Evolutionary conservation across 495 filamentous ascomycete species (phyloP).

Genomic region (Letharia lupina): DNA sequence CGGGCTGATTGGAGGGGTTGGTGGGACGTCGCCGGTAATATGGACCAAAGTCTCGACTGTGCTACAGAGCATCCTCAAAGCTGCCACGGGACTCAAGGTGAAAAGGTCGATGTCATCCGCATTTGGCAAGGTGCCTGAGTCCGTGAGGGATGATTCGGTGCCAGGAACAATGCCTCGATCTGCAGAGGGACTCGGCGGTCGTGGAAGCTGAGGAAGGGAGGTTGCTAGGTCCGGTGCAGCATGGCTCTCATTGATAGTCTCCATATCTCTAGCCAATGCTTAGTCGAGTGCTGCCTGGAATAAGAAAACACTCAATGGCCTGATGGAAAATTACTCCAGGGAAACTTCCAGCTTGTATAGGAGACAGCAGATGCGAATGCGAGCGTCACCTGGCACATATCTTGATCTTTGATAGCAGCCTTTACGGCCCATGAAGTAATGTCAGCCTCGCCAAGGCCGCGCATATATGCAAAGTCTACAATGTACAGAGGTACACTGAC

Average conservation of each 20-base stretch:
- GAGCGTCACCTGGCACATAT: not conserved
- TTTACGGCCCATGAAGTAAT: not conserved
- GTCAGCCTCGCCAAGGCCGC: not conserved
- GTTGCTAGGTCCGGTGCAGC: not conserved
- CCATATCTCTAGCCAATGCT: not conserved
- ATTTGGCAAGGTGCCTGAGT: slow-evolving; percentile 17
- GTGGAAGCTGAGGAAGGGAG: slow-evolving; percentile 20
- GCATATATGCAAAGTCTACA: not conserved
- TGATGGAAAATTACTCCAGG: not conserved
- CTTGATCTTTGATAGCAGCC: not conserved
- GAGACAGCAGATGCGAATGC: not conserved
- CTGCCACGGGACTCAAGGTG: slow-evolving; percentile 59
- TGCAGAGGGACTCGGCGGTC: slow-evolving; percentile 28
- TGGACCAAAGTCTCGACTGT: slow-evolving; percentile 66
- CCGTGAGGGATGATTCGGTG: slow-evolving; percentile 16
- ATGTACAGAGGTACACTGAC: not conserved
- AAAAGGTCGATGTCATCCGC: slow-evolving; percentile 51
- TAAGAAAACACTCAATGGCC: not conserved
- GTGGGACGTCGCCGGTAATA: slow-evolving; percentile 62
- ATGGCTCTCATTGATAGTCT: slow-evolving; percentile 3
- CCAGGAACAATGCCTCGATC: slow-evolving; percentile 22
- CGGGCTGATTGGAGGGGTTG: slow-evolving; percentile 57
- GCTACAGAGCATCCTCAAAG: slow-evolving; percentile 68
- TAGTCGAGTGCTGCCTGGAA: not conserved
- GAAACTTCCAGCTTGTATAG: not conserved